phyloP scores from a whole-genome alignment of 2,329 filamentous ascomycete genomes.

The Scopulariopsis brevicaulis region DNA sequence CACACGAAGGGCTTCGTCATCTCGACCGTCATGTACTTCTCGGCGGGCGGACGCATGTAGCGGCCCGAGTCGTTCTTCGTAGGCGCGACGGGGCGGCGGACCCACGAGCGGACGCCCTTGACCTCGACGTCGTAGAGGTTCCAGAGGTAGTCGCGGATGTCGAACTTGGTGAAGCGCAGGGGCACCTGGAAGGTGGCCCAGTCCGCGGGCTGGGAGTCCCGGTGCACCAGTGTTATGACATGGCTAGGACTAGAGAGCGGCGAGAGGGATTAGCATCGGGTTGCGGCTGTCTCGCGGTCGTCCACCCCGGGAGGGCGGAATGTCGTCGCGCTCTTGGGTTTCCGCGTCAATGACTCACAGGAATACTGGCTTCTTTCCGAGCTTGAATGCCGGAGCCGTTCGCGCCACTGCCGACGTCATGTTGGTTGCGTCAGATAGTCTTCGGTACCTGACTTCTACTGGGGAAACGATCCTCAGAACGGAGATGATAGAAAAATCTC shows the following conservation, averaged over 20 bases:
- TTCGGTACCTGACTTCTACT: neutral
- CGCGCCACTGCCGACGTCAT: constrained; percentile 29
- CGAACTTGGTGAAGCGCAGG: constrained; percentile 88
- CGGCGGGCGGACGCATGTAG: constrained; percentile 52
- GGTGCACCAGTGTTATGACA: constrained; percentile 65
- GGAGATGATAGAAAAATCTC: neutral
- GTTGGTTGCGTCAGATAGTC: constrained; percentile 11
- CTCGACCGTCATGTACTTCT: constrained; percentile 94
- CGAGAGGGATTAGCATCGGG: neutral
- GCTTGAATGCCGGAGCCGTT: constrained; percentile 28
- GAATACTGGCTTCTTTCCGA: constrained; percentile 43
- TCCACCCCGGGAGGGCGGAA: neutral
- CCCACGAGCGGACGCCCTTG: constrained; percentile 61
- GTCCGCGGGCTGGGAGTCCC: constrained; percentile 59
- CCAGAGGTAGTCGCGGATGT: constrained; percentile 88
- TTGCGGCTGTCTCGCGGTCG: neutral
- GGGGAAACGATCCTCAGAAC: neutral
- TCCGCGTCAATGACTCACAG: constrained; percentile 29
- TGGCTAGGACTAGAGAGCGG: constrained; percentile 57
- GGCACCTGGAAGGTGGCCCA: constrained; percentile 88
- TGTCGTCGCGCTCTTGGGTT: neutral
- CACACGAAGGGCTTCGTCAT: constrained; percentile 80
- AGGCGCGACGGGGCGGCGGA: constrained; percentile 19
- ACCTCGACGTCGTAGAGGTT: constrained; percentile 72
- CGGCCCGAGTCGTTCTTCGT: constrained; percentile 38